A percentile compares a stretch with the other conserved stretches of the same genome.
Conservation (phyloP, 495 filamentous ascomycete species). For the Venustampulla echinocandica region DNA sequence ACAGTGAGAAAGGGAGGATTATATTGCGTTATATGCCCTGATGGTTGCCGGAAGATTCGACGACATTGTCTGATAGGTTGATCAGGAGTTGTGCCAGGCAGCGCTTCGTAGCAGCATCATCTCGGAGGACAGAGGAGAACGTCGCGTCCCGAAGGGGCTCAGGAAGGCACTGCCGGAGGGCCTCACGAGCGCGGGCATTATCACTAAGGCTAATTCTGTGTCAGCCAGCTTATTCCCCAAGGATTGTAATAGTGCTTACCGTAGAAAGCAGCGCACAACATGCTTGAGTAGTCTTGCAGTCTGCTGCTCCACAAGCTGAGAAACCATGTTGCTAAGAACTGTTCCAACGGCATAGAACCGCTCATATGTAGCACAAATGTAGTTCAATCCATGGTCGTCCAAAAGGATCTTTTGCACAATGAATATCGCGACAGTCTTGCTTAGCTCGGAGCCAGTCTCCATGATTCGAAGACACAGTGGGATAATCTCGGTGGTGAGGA, state of each 20-base stretch:
- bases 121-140: slow-evolving; percentile 90
- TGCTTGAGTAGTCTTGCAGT: slow-evolving; percentile 95
- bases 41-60: slow-evolving; percentile 27
- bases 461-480: slow-evolving; percentile 97
- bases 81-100: slow-evolving; percentile 94
- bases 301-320: slow-evolving; percentile 93
- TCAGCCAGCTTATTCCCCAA: not conserved
- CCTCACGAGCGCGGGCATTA: slow-evolving; percentile 91
- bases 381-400: slow-evolving; percentile 93
- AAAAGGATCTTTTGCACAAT: slow-evolving; percentile 99
- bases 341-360: slow-evolving; percentile 99
- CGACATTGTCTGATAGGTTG: slow-evolving; percentile 89
- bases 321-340: slow-evolving; percentile 97
- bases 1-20: slow-evolving; percentile 9
- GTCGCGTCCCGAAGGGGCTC: slow-evolving; percentile 95
- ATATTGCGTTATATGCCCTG: slow-evolving; percentile 16
- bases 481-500: slow-evolving; percentile 97
- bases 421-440: slow-evolving; percentile 99
- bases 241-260: slow-evolving; percentile 48
- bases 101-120: slow-evolving; percentile 96
- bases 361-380: slow-evolving; percentile 98
- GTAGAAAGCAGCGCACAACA: slow-evolving; percentile 92
- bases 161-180: slow-evolving; percentile 90
- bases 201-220: slow-evolving; percentile 64
- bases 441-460: slow-evolving; percentile 97